These are phyloP conservation scores for Trichoderma sp. DNA, from an alignment of 2,329 filamentous ascomycete species.

Conservation along the genomic window DNA sequence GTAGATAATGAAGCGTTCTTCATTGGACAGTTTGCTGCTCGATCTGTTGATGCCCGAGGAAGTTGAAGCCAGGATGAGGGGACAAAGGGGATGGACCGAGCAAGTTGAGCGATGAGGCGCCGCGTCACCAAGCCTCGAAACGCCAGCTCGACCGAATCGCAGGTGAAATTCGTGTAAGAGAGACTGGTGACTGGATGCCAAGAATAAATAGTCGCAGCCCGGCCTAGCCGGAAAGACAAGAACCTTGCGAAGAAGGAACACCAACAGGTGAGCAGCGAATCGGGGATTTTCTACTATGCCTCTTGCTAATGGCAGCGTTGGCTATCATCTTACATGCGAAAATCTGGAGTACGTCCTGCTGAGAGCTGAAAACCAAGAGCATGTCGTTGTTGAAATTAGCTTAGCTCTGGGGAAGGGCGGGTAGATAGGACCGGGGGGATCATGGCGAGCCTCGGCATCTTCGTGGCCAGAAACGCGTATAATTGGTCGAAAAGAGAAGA, in stretches of 20 bases:
- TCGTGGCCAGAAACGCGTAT: not conserved
- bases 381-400: not conserved
- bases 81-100: not conserved
- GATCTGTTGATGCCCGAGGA: not conserved
- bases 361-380: not conserved
- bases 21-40: not conserved
- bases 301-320: not conserved
- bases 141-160: not conserved
- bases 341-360: not conserved
- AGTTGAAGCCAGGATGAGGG: not conserved
- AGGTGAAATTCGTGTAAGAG: not conserved
- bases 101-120: not conserved
- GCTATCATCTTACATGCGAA: not conserved
- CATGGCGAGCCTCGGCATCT: conserved; percentile 17
- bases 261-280: not conserved
- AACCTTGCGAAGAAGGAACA: not conserved
- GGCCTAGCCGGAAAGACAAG: not conserved
- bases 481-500: conserved; percentile 3
- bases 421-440: not conserved
- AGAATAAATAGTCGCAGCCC: not conserved
- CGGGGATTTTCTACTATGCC: not conserved
- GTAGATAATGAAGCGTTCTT: not conserved
- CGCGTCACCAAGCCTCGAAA: not conserved
- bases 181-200: not conserved
- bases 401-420: not conserved